Conservation (phyloP, 805 yeast species). For the Hanseniaspora taiwanica region DNA sequence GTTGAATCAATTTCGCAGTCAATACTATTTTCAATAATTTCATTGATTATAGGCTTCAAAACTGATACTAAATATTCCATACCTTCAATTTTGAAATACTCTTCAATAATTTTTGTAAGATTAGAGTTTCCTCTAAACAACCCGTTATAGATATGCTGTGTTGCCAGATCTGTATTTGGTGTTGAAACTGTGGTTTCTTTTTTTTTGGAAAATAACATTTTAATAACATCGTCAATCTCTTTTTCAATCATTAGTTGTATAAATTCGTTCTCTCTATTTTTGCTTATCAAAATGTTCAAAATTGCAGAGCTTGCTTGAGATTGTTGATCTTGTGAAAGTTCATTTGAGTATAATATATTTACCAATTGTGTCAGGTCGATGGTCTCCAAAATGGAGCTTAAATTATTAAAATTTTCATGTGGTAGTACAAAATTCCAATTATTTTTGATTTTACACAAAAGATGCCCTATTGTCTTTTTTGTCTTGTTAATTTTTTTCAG, state of each 20-base stretch:
- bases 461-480: constrained; percentile 2
- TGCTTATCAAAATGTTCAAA: constrained; percentile 43
- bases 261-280: constrained; percentile 60
- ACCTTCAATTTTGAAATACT: constrained; percentile 64
- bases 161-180: constrained; percentile 12
- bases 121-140: constrained; percentile 78
- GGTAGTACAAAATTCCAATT: constrained; percentile 47
- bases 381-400: constrained; percentile 48
- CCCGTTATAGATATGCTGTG: constrained; percentile 35
- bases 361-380: constrained; percentile 42
- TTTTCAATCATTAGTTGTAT: constrained; percentile 51
- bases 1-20: constrained; percentile 78
- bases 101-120: constrained; percentile 69
- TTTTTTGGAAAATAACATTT: constrained; percentile 13
- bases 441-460: constrained; percentile 1
- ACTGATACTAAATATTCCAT: constrained; percentile 62
- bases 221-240: constrained; percentile 37
- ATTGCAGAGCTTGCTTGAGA: constrained; percentile 26
- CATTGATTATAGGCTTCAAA: constrained; percentile 53
- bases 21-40: constrained; percentile 35
- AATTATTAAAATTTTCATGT: constrained; percentile 41
- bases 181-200: neutral
- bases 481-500: constrained; percentile 8
- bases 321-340: constrained; percentile 13
- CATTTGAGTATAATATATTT: constrained; percentile 33